phyloP scores from a whole-genome alignment of 768 basidiomycete species.

The Trametes villosa region DNA sequence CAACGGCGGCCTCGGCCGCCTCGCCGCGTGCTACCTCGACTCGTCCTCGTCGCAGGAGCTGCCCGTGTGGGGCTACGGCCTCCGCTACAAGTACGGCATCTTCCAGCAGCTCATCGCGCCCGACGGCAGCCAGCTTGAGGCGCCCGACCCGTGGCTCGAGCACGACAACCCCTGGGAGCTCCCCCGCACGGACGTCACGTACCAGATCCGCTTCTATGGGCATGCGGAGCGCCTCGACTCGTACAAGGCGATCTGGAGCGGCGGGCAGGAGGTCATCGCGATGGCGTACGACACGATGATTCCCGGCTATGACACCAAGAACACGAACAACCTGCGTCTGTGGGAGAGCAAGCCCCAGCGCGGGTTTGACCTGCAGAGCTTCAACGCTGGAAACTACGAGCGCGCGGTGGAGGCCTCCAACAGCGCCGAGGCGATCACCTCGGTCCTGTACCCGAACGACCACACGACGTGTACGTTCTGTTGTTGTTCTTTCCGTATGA shows the following conservation, averaged over 20 bases:
- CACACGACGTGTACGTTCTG: conserved; percentile 54
- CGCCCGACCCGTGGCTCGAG: conserved; percentile 92
- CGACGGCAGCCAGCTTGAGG: conserved; percentile 81
- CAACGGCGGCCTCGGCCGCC: conserved; percentile 93
- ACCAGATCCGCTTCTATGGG: conserved; percentile 91
- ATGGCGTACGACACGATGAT: conserved; percentile 96
- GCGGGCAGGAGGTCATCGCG: conserved; percentile 93
- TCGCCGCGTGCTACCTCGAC: conserved; percentile 97
- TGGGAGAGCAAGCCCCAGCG: conserved; percentile 89
- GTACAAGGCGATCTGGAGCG: conserved; percentile 74
- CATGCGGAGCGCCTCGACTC: conserved; percentile 68
- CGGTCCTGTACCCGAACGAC: conserved; percentile 96
- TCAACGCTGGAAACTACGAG: conserved; percentile 97
- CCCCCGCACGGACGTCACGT: conserved; percentile 81
- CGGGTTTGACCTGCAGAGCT: conserved; percentile 92
- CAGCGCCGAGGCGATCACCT: conserved; percentile 91
- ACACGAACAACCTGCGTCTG: conserved; percentile 86
- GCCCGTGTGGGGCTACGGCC: conserved; percentile 94
- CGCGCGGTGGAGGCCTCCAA: conserved; percentile 86
- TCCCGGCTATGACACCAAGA: conserved; percentile 82
- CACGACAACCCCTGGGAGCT: conserved; percentile 90
- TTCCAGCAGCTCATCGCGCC: conserved; percentile 92
- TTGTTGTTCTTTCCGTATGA: background rate
- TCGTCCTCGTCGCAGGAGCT: conserved; percentile 89
- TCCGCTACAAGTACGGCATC: conserved; percentile 94